Evolutionary conservation across 2,329 filamentous ascomycete species (phyloP), one percentile per base, ranked within the genome.

Genomic region (Fusarium buharicum): DNA sequence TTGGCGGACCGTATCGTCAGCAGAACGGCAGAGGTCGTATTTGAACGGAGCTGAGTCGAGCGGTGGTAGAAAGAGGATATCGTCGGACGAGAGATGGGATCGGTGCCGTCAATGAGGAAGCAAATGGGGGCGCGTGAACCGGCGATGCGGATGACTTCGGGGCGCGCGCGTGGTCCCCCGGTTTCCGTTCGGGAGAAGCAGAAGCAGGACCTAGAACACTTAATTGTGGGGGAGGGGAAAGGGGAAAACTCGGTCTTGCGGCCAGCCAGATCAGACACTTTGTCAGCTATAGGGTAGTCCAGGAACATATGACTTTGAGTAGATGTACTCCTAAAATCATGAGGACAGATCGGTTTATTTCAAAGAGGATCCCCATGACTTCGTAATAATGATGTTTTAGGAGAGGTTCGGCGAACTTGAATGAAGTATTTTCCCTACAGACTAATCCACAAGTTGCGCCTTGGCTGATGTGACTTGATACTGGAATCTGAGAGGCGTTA

Each of bases 61-160:
- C 36, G 33, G 31, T 55, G 45, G 43, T 51, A 51, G 34, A 17
- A 14, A 61, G 38, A 45, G 31, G 41, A 50, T 47, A 40, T 54
- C 34, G 45, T 53, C 38, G 31, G 41, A 55, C 50, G 47, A 49
- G 34, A 48, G 44, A 62, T 57, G 56, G 55, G 40, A 49, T 47
- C 38, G 46, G 52, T 59, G 57, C 55, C 58, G 59, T 68, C 45
- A 49, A 59, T 40, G 53, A 65, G 47, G 50, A 49, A 57, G 55
- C 45, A 53, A 55, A 56, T 68, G 50, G 54, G 63, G 63, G 67
- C 68, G 68, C 68, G 68, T 71, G 69, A 61, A 54, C 69, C 68
- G 67, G 67, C 63, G 69, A 69, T 71, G 67, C 69, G 69, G 69
- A 71, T 71, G 69, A 71, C 69, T 70, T 71, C 69, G 69, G 68